A percentile compares a stretch with the other conserved stretches of the same genome.
Conservation (phyloP, 140 eudicot species). For the Bidens hawaiensis region DNA sequence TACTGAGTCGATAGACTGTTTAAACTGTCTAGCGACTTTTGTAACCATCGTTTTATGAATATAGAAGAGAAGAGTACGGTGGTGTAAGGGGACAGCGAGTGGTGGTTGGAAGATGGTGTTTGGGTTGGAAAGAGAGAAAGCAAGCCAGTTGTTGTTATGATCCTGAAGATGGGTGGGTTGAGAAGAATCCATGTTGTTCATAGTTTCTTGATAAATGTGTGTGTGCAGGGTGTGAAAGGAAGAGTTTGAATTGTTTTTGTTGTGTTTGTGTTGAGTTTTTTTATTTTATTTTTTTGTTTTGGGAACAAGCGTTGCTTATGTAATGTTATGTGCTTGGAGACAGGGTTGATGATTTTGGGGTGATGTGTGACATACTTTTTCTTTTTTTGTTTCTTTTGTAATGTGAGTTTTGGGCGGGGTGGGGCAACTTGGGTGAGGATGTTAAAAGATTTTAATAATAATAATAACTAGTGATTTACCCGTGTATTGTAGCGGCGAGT, state of each 20-base stretch:
- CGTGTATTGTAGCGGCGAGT: too few relatives aligned
- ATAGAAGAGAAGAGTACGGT: not conserved
- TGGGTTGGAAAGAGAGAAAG: constrained; percentile 75
- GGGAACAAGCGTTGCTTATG: constrained; percentile 54
- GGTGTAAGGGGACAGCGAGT: constrained; percentile 26
- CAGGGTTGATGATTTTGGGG: not conserved
- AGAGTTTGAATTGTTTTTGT: not conserved
- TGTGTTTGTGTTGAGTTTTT: not conserved
- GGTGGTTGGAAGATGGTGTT: constrained; percentile 16
- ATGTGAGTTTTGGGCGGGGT: too few relatives aligned
- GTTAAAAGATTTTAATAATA: not conserved
- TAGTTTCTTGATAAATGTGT: constrained; percentile 24
- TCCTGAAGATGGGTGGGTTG: constrained; percentile 12
- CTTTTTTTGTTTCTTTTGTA: not conserved
- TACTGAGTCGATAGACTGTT: too few relatives aligned
- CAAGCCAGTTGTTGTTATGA: constrained; percentile 57
- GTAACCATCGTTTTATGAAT: too few relatives aligned
- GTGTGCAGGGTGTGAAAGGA: constrained; percentile 10
- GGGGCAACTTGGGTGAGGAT: not conserved
- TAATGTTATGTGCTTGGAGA: constrained; percentile 21
- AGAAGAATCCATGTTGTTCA: constrained; percentile 55
- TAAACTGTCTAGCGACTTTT: too few relatives aligned
- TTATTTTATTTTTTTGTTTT: constrained; percentile 31
- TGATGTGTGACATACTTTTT: not conserved
- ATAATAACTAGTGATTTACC: too few relatives aligned